A percentile compares a stretch with the other conserved stretches of the same genome.
phyloP scores from a whole-genome alignment of 352 stramenopile species.

The Phytophthora pini region DNA sequence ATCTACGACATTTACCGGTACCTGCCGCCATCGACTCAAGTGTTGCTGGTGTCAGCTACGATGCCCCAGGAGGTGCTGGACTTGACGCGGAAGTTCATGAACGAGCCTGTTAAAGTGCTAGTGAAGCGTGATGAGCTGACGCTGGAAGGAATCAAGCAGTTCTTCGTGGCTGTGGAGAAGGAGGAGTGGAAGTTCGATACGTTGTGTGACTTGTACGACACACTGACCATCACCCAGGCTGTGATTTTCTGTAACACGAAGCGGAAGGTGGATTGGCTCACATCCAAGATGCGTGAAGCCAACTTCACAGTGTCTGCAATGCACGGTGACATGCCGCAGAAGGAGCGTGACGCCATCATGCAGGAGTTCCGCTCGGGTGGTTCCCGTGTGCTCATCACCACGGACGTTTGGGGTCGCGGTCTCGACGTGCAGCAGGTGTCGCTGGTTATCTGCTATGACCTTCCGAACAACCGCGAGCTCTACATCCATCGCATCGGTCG shows the following conservation, averaged over 20 bases:
- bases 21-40: constrained; percentile 92
- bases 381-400: constrained; percentile 97
- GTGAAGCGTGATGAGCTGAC: constrained; percentile 98
- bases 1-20: constrained; percentile 99
- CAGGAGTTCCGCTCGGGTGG: constrained; percentile 96
- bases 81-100: constrained; percentile 98
- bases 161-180: constrained; percentile 98
- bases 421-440: constrained; percentile 98
- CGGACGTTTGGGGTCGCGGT: constrained; percentile 96
- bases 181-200: constrained; percentile 99
- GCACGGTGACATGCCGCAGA: constrained; percentile 98
- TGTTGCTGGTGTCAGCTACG: constrained; percentile 96
- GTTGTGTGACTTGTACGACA: constrained; percentile 98
- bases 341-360: constrained; percentile 95
- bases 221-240: constrained; percentile 98
- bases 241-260: constrained; percentile 99
- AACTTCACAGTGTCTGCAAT: constrained; percentile 98
- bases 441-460: constrained; percentile 98
- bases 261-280: constrained; percentile 97
- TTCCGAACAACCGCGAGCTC: constrained; percentile 97
- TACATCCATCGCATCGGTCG: constrained; percentile 97
- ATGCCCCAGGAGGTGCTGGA: constrained; percentile 95
- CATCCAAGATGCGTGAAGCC: constrained; percentile 95
- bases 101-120: constrained; percentile 96
- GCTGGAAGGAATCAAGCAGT: constrained; percentile 98